Evolutionary conservation across 257 asterid species (phyloP), one percentile per base, ranked within the genome.

Genomic region (Nicotiana tabacum): DNA sequence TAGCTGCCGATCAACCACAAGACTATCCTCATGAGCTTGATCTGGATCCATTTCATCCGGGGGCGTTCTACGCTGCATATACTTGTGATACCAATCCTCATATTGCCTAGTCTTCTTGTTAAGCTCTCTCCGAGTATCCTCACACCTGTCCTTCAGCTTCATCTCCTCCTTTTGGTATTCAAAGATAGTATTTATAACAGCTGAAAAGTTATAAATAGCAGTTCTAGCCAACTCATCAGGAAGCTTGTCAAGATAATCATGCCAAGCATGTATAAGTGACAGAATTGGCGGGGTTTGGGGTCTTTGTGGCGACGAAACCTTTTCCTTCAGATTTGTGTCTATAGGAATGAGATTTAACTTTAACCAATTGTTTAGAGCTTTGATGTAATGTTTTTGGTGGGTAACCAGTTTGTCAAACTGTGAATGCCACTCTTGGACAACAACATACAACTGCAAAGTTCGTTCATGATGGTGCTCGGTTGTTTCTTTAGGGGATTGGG

Each of bases 391-490:
- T 77, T 90, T 93, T 78, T 96, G 97, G 80, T 90, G 90, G 87
- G 72, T 84, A 86, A 94, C 91, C 77, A 96, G 88, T 53, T 94
- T 94, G 58, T 88, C 90, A 84, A 94, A 91, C 83, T 92, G 93
- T 12, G 86, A 76, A 39, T 85, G 87, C 98, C 98, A 96, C 17
- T 96, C 98, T 67, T 92, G 92, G 77, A 93, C 92, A 37, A 94
- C 98, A 6, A 91, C 95, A 17, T 90, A 92, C 66, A 96, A 84
- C 89, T 93, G 98, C 77, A 87, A 90, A 1, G 98, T 96, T 58
- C 93, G 95, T 35, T 91, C 95, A 30, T 94, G 94, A 90, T 94
- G 98, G 88, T 90, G 97, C 80, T 93, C 99, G 10, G 83, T 94
- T 35, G 98, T 94, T 89, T 96, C 97, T 69, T 88, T 92, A n/a